A percentile compares a stretch with the other conserved stretches of the same genome.
These are phyloP conservation scores for Candida tunisiensis DNA, from an alignment of 1,139 yeast genomes.

Conservation along the genomic window DNA sequence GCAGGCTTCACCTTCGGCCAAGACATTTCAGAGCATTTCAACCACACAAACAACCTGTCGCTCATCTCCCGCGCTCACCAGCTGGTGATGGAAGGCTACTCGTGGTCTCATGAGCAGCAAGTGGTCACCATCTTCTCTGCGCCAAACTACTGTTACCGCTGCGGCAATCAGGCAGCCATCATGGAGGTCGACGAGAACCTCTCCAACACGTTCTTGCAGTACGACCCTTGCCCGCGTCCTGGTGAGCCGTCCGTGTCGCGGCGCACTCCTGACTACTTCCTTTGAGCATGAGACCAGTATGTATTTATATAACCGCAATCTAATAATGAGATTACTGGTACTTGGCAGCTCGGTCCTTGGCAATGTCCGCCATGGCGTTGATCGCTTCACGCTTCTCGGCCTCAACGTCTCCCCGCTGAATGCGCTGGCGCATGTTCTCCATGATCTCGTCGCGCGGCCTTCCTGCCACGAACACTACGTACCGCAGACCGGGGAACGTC, in stretches of 20 bases:
- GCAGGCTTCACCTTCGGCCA: conserved; percentile 94
- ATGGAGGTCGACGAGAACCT: conserved; percentile 81
- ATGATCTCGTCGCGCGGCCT: conserved; percentile 49
- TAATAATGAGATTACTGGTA: conserved; percentile 4
- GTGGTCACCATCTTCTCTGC: conserved; percentile 96
- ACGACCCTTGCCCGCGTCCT: conserved; percentile 89
- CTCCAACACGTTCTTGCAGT: conserved; percentile 61
- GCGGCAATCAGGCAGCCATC: conserved; percentile 98
- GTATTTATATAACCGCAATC: background rate
- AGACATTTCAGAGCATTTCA: conserved; percentile 71
- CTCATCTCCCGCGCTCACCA: conserved; percentile 96
- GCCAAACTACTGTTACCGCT: conserved; percentile 91
- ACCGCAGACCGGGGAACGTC: conserved; percentile 66
- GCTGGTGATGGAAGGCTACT: conserved; percentile 95
- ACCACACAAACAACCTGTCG: conserved; percentile 63
- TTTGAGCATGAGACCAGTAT: too few relatives aligned
- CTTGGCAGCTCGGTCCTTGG: conserved; percentile 45
- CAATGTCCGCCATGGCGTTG: conserved; percentile 82
- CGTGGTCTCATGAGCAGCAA: conserved; percentile 36
- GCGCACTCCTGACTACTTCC: conserved; percentile 96
- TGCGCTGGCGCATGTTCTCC: conserved; percentile 46
- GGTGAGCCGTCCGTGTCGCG: conserved; percentile 95
- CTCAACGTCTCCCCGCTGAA: conserved; percentile 32
- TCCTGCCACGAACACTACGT: conserved; percentile 87
- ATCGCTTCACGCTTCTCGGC: conserved; percentile 52